Conservation (phyloP, 768 basidiomycete species). For the Podaxis sp. region DNA sequence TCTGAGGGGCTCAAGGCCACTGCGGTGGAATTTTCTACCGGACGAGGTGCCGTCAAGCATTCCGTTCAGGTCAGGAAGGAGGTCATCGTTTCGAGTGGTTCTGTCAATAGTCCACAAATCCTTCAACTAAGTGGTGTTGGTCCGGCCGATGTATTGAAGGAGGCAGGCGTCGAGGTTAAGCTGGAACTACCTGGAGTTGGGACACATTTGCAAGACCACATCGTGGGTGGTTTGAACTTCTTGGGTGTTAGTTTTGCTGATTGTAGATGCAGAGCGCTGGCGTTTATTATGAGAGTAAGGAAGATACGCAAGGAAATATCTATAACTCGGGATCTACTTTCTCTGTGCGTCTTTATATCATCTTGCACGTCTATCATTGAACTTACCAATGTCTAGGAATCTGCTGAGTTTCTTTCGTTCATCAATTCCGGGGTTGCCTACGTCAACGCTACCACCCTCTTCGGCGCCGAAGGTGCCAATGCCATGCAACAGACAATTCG, state of each 20-base stretch:
- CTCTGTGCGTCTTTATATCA: constrained; percentile 22
- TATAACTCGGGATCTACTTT: constrained; percentile 25
- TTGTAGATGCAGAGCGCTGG: constrained; percentile 21
- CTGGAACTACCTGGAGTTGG: constrained; percentile 60
- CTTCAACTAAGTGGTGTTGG: constrained; percentile 62
- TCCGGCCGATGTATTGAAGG: constrained; percentile 47
- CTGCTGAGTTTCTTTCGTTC: constrained; percentile 49
- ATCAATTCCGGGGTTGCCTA: constrained; percentile 68
- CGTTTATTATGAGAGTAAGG: constrained; percentile 22
- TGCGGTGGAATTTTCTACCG: constrained; percentile 42
- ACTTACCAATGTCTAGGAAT: constrained; percentile 22
- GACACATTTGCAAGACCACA: constrained; percentile 54
- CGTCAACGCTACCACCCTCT: constrained; percentile 50
- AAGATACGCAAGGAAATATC: constrained; percentile 30
- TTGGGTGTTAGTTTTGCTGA: not conserved
- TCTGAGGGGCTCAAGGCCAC: constrained; percentile 39
- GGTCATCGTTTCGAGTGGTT: constrained; percentile 54
- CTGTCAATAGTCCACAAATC: constrained; percentile 53
- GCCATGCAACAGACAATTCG: constrained; percentile 16
- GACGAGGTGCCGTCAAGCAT: constrained; percentile 27
- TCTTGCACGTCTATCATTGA: too few species aligned
- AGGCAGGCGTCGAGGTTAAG: constrained; percentile 43
- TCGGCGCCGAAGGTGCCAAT: constrained; percentile 30
- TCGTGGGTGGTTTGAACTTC: constrained; percentile 24
- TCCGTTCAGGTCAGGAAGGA: constrained; percentile 59